Conservation (phyloP, 177 flowering plant species). For the Telopea speciosissima region DNA sequence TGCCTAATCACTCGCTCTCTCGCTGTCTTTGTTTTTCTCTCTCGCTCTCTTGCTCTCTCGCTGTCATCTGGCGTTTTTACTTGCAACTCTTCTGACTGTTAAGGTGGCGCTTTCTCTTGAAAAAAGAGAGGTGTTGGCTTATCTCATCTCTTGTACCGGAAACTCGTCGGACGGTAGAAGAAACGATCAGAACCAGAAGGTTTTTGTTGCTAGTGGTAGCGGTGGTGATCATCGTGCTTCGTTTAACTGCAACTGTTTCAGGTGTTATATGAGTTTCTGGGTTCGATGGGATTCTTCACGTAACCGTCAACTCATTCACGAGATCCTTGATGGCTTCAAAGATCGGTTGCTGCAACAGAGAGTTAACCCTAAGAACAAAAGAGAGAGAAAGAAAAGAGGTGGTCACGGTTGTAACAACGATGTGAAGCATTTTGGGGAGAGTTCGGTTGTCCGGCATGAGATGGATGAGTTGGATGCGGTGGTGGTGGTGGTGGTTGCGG, state of each 20-base stretch:
- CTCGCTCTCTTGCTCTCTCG: too few species aligned
- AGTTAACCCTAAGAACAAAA: conserved; percentile 13
- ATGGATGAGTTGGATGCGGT: conserved; percentile 12
- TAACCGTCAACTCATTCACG: conserved; percentile 70
- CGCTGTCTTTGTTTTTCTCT: too few species aligned
- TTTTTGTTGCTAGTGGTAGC: neutral
- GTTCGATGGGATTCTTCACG: conserved; percentile 79
- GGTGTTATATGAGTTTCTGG: conserved; percentile 83
- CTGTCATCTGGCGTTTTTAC: conserved; percentile 52
- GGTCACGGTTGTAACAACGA: too few species aligned
- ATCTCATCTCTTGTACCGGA: conserved; percentile 47
- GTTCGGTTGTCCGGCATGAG: conserved; percentile 11
- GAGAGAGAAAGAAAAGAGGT: conserved; percentile 18
- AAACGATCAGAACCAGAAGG: neutral
- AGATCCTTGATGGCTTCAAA: conserved; percentile 70
- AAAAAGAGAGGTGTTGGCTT: conserved; percentile 69
- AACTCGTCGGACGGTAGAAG: conserved; percentile 13
- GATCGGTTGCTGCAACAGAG: conserved; percentile 23
- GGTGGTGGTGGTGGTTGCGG: conserved; percentile 13
- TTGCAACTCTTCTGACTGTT: conserved; percentile 60
- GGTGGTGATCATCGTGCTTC: conserved; percentile 33
- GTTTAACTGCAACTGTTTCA: conserved; percentile 66
- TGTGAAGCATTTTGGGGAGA: conserved; percentile 16
- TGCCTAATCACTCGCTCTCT: too few species aligned
- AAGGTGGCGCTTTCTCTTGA: conserved; percentile 45